These are phyloP conservation scores for Xylaria curta DNA, from an alignment of 495 filamentous ascomycete genomes.

Conservation along the genomic window DNA sequence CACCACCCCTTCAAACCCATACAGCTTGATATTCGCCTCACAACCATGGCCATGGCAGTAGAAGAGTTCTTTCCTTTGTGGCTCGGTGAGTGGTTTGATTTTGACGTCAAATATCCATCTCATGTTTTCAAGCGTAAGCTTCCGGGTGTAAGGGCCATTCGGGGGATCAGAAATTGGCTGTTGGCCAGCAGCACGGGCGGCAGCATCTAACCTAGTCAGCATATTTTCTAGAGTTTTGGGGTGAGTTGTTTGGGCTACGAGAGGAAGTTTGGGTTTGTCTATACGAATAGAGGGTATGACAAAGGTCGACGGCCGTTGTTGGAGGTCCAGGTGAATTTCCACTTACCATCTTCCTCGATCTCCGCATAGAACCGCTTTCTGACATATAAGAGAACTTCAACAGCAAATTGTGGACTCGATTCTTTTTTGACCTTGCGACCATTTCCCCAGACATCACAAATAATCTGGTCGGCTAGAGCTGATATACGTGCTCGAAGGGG, in stretches of 20 bases:
- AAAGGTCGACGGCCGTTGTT: background rate
- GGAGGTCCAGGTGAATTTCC: background rate
- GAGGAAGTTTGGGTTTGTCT: background rate
- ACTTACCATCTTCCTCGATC: constrained; percentile 42
- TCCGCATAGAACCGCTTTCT: constrained; percentile 67
- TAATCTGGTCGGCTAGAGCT: constrained; percentile 67
- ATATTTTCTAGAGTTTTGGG: background rate
- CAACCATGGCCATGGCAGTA: constrained; percentile 73
- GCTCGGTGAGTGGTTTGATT: constrained; percentile 69
- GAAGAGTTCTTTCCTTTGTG: constrained; percentile 70
- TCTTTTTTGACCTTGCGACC: constrained; percentile 63
- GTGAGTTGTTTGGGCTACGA: background rate
- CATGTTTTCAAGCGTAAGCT: constrained; percentile 80
- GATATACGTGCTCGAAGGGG: constrained; percentile 66
- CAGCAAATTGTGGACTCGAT: constrained; percentile 67
- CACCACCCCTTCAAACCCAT: constrained; percentile 76
- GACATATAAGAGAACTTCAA: constrained; percentile 67
- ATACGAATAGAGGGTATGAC: background rate
- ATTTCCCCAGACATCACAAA: constrained; percentile 62
- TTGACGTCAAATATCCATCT: constrained; percentile 82
- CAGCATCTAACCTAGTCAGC: constrained; percentile 37
- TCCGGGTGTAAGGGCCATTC: constrained; percentile 60
- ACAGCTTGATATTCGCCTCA: constrained; percentile 64
- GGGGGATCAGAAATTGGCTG: constrained; percentile 51
- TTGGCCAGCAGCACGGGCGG: constrained; percentile 50